phyloP scores from a whole-genome alignment of 2,329 filamentous ascomycete genomes.

The Diaporthe amygdali region DNA sequence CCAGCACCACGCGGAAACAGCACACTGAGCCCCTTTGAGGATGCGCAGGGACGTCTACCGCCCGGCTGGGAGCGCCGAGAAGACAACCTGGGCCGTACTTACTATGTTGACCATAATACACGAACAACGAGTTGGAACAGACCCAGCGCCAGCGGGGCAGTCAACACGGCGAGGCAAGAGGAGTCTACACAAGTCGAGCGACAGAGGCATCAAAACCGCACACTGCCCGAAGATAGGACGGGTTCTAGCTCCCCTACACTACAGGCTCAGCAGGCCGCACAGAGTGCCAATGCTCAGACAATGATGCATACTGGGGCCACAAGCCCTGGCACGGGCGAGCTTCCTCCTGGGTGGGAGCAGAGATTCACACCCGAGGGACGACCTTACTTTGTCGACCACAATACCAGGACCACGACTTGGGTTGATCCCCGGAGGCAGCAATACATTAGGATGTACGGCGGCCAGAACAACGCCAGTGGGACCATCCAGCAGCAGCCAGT shows the following conservation, averaged over 20 bases:
- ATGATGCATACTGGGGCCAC: constrained; percentile 97
- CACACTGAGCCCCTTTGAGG: constrained; percentile 90
- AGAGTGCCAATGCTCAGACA: constrained; percentile 64
- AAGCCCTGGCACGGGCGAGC: constrained; percentile 90
- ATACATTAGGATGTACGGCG: constrained; percentile 96
- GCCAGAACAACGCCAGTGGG: constrained; percentile 82
- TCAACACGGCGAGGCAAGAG: constrained; percentile 79
- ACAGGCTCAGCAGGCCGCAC: constrained; percentile 54
- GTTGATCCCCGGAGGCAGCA: constrained; percentile 96
- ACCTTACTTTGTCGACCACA: constrained; percentile 97
- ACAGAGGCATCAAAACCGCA: constrained; percentile 91
- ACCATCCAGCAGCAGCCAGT: constrained; percentile 97
- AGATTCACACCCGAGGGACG: constrained; percentile 93
- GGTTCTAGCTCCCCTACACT: constrained; percentile 90
- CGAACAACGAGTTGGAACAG: constrained; percentile 96
- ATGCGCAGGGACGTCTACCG: constrained; percentile 90
- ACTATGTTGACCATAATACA: constrained; percentile 98
- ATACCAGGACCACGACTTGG: constrained; percentile 97
- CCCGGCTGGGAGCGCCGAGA: constrained; percentile 95
- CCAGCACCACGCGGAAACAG: constrained; percentile 49
- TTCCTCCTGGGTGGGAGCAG: constrained; percentile 96
- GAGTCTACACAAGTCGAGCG: constrained; percentile 93
- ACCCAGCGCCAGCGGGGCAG: constrained; percentile 79
- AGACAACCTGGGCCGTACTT: constrained; percentile 92
- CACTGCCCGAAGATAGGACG: constrained; percentile 92